Evolutionary conservation across 2,329 filamentous ascomycete species (phyloP).

Genomic region (Trichoderma endophyticum): DNA sequence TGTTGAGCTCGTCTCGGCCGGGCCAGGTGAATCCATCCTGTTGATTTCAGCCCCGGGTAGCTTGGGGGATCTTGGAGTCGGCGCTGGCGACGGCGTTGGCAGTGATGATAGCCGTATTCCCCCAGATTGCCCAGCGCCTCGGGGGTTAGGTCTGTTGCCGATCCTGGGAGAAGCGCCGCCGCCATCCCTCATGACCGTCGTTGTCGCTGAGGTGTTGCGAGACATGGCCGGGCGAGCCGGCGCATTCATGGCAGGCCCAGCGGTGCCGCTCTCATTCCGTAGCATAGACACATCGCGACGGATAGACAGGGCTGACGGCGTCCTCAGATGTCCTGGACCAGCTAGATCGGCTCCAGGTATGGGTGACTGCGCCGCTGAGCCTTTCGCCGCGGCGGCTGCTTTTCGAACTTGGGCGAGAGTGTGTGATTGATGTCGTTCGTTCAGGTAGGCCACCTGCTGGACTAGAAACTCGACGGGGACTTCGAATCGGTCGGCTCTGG

Average conservation of each 20-base stretch:
- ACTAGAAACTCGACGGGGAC: slow-evolving; percentile 86
- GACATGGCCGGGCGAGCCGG: slow-evolving; percentile 45
- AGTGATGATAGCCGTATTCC: slow-evolving; percentile 46
- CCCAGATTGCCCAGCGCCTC: slow-evolving; percentile 28
- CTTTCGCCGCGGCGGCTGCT: slow-evolving; percentile 55
- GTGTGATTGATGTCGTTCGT: slow-evolving; percentile 85
- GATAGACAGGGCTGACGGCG: slow-evolving; percentile 54
- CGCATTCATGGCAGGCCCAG: slow-evolving; percentile 43
- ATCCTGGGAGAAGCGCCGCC: slow-evolving; percentile 33
- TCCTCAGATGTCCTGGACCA: slow-evolving; percentile 38
- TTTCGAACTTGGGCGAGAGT: slow-evolving; percentile 87
- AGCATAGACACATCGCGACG: slow-evolving; percentile 55
- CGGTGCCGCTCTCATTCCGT: slow-evolving; percentile 44
- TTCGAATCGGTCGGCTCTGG: slow-evolving; percentile 70
- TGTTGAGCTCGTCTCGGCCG: slow-evolving; percentile 38
- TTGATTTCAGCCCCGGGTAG: slow-evolving; percentile 23
- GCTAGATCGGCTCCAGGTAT: slow-evolving; percentile 48
- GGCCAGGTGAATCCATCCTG: slow-evolving; percentile 33
- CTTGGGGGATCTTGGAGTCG: slow-evolving; percentile 27
- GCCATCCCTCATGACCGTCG: slow-evolving; percentile 38
- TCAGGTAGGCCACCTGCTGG: slow-evolving; percentile 90
- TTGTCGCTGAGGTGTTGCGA: slow-evolving; percentile 48
- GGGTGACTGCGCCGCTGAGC: slow-evolving; percentile 57
- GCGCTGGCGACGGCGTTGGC: slow-evolving; percentile 33
- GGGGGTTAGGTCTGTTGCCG: slow-evolving; percentile 24